Conservation (phyloP, 306 rosid genomes). For the Vigna angularis region DNA sequence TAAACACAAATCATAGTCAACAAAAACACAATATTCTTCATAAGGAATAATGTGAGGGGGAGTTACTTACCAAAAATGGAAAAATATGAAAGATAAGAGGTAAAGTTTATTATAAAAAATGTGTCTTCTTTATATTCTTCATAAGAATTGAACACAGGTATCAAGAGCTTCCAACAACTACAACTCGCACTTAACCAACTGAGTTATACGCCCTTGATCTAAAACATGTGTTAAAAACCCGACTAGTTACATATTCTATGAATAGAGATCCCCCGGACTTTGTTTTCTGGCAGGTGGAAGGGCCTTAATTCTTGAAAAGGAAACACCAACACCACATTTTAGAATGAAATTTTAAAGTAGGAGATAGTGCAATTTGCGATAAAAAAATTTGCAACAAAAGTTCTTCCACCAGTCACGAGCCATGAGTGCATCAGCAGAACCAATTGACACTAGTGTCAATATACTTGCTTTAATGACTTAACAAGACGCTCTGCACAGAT, state of each 20-base stretch:
- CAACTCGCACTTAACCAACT: too few species aligned
- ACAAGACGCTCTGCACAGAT: constrained; percentile 9
- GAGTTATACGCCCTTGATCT: too few species aligned
- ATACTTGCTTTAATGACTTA: not conserved
- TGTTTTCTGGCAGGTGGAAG: not conserved
- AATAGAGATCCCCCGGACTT: not conserved
- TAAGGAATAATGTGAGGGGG: not conserved
- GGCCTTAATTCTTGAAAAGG: not conserved
- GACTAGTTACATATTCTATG: not conserved
- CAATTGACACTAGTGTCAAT: not conserved
- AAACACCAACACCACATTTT: too few species aligned
- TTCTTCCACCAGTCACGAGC: not conserved
- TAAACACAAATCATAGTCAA: not conserved
- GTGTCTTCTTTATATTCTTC: not conserved
- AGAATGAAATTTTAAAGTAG: too few species aligned
- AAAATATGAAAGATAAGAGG: not conserved
- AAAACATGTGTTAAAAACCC: not conserved
- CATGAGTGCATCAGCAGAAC: not conserved
- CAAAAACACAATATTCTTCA: not conserved
- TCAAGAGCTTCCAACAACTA: too few species aligned
- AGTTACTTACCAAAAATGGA: constrained; percentile 3
- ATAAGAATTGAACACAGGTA: too few species aligned
- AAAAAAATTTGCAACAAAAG: not conserved
- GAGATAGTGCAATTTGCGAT: not conserved
- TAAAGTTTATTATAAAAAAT: not conserved